Evolutionary conservation across 306 rosid species (phyloP), one percentile per base, ranked within the genome.

Genomic region (Cucurbita pepo): DNA sequence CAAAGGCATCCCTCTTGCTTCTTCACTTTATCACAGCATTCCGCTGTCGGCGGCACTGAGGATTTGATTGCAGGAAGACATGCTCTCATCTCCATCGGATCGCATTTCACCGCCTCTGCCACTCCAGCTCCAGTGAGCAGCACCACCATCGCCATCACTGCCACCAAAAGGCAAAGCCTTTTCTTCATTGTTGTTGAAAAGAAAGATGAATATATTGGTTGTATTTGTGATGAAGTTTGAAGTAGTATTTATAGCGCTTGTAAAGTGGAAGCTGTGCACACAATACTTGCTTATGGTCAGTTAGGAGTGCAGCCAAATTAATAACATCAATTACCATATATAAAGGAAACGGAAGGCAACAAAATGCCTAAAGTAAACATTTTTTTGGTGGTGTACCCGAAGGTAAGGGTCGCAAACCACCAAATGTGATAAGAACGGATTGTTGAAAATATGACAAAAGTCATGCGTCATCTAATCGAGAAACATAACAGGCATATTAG

Each of bases 21-120:
- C 34, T 18, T 63, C 70, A 40, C 13, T 44, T 77, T 90, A 54
- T 78, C 56, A 66, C 96, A 90, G 58, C 96, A 90, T 0, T 12
- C 2, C 2, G 36, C 75, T 0, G 89, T 75, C 0, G 91, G 96
- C 7, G 75, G 75, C 7, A 78, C 41, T 3, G 80, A 51, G 0
- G 19, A 41, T 15, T 43, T 12, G 3, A 75, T 18, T 8, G 80
- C 59, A 1, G 25, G 54, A 34, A 58, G 21, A 77, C 83, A 82
- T 43, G 79, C 13, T 4, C 47, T 47, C 65, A 82, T 7, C 71
- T 79, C 75, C 76, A 18, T 2, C 0, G 79, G 81, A 19, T 67
- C 59, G 54, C 83, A 79, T 0, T 37, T 71, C 43, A 12, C 48
- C 3, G 69, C 77, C n/a, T 55, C 74, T 3, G 77, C 72, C 15